A percentile compares a stretch with the other conserved stretches of the same genome.
Conservation (phyloP, 2,329 filamentous ascomycete species). For the Talaromyces verruculosus region DNA sequence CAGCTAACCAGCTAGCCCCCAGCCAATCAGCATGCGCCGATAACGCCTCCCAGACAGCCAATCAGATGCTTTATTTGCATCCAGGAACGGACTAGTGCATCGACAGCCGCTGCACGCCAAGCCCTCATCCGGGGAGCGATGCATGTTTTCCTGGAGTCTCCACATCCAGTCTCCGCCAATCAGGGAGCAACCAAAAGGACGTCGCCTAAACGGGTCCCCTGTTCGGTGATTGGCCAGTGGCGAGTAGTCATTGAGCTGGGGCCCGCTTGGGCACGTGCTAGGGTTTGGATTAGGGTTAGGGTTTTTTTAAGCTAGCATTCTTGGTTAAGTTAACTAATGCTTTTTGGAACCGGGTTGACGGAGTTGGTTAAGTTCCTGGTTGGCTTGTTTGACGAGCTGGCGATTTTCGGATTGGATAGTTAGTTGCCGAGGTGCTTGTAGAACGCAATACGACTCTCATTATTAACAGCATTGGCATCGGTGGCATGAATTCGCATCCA, state of each 20-base stretch:
- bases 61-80: neutral
- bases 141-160: conserved; percentile 13
- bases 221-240: neutral
- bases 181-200: neutral
- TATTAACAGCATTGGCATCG: too few species aligned
- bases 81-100: conserved; percentile 13
- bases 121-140: conserved; percentile 16
- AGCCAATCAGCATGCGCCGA: conserved; percentile 21
- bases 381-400: too few species aligned
- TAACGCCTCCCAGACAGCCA: conserved; percentile 9
- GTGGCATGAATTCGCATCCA: too few species aligned
- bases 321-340: too few species aligned
- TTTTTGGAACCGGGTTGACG: too few species aligned
- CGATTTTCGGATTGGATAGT: too few species aligned
- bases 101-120: conserved; percentile 1
- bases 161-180: neutral
- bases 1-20: neutral
- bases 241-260: neutral
- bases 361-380: too few species aligned
- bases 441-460: too few species aligned
- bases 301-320: too few species aligned
- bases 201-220: neutral
- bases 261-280: neutral
- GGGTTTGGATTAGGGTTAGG: neutral
- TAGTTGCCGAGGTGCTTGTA: too few species aligned